Conservation (phyloP, 208 protist species). For the Trypanosomatidae sp. region DNA sequence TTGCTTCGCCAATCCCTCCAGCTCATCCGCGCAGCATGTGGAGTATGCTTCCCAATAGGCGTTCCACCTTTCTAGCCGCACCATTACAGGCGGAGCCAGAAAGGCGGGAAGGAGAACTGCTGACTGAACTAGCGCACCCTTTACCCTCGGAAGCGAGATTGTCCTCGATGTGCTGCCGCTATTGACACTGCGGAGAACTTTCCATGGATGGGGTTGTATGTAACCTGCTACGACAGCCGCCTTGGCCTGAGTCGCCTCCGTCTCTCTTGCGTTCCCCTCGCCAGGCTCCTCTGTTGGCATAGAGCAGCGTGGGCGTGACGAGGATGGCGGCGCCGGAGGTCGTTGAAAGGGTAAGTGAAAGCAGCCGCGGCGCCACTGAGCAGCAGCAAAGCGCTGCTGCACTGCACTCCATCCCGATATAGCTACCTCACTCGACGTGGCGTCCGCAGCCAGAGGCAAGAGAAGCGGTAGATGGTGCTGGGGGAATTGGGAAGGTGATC, state of each 20-base stretch:
- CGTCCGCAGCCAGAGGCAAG: neutral
- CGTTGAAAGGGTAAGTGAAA: conserved; percentile 3
- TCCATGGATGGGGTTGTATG: conserved; percentile 23
- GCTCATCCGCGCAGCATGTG: conserved; percentile 17
- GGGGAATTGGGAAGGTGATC: neutral
- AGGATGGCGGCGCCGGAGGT: neutral
- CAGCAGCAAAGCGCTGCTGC: conserved; percentile 9
- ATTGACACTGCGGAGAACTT: conserved; percentile 12
- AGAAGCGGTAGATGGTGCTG: neutral
- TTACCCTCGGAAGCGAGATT: neutral
- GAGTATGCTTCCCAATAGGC: conserved; percentile 55
- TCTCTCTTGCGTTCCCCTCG: neutral
- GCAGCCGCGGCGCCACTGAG: conserved; percentile 29
- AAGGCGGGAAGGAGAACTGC: neutral
- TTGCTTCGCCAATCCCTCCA: conserved; percentile 21
- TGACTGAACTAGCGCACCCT: neutral
- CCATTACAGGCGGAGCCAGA: conserved; percentile 14
- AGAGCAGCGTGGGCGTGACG: neutral
- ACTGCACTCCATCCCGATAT: neutral
- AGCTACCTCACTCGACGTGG: too few relatives aligned
- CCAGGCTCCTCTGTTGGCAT: neutral
- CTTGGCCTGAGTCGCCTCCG: neutral
- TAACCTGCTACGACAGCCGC: neutral
- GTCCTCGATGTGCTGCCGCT: neutral
- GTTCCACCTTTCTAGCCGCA: conserved; percentile 62